phyloP scores from a whole-genome alignment of 1,284 basidiomycete species.

The Irpex sp. region DNA sequence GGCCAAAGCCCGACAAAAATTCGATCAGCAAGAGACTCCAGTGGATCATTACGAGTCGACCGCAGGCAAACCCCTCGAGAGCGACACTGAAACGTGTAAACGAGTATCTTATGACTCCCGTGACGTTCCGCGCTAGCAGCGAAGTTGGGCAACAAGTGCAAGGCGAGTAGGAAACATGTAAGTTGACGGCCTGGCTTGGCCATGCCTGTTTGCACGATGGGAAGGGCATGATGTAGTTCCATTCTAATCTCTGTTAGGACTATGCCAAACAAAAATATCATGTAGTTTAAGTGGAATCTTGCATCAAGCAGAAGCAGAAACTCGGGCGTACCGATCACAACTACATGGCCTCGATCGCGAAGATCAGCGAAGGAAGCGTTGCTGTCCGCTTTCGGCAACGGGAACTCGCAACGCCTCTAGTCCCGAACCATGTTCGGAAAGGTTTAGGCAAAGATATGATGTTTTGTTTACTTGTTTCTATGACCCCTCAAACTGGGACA shows the following conservation, averaged over 20 bases:
- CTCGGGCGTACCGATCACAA: too few relatives aligned
- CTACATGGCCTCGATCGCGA: too few relatives aligned
- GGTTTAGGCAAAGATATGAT: too few relatives aligned
- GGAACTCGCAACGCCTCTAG: too few relatives aligned
- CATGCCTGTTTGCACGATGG: not conserved
- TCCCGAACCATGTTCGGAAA: too few relatives aligned
- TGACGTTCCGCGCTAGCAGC: conserved; percentile 14
- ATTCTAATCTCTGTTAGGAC: not conserved
- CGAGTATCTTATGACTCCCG: conserved; percentile 60
- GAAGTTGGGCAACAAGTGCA: not conserved
- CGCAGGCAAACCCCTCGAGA: conserved; percentile 72
- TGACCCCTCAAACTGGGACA: too few relatives aligned
- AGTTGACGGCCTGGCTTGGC: not conserved
- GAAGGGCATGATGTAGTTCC: not conserved
- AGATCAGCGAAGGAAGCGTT: too few relatives aligned
- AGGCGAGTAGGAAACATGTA: not conserved
- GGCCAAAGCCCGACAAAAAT: conserved; percentile 41
- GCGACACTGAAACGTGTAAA: conserved; percentile 77
- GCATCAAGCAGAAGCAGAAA: too few relatives aligned
- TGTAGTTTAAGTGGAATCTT: too few relatives aligned
- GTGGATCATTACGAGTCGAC: conserved; percentile 76
- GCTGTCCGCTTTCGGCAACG: too few relatives aligned
- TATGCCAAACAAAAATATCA: too few relatives aligned
- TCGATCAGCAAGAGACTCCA: conserved; percentile 66
- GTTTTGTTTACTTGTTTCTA: too few relatives aligned